These are phyloP conservation scores for Monosporozyma aerobia DNA, from an alignment of 805 yeast genomes.

Conservation along the genomic window DNA sequence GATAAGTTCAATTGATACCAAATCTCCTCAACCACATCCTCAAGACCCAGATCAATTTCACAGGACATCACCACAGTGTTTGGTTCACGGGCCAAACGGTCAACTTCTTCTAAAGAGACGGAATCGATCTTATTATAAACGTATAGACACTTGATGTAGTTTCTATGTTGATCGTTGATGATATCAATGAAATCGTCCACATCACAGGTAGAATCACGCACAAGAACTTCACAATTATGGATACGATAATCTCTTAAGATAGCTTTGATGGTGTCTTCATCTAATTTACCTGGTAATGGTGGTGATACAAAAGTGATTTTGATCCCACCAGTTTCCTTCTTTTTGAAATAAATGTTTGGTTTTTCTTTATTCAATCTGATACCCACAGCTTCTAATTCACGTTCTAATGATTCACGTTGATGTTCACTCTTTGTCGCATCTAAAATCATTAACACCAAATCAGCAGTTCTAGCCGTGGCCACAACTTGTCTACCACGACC, in stretches of 20 bases:
- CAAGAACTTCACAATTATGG: conserved; percentile 87
- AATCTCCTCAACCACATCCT: conserved; percentile 83
- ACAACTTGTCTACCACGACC: conserved; percentile 97
- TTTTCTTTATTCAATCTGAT: conserved; percentile 72
- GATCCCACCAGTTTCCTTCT: conserved; percentile 86
- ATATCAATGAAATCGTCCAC: conserved; percentile 91
- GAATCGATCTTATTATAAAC: conserved; percentile 95
- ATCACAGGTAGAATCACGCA: conserved; percentile 81
- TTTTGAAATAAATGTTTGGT: conserved; percentile 69
- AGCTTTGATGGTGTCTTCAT: conserved; percentile 69
- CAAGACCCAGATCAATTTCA: conserved; percentile 75
- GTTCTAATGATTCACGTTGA: conserved; percentile 78
- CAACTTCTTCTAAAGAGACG: conserved; percentile 89
- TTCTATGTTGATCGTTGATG: conserved; percentile 77
- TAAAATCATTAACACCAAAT: conserved; percentile 81
- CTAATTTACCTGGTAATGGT: conserved; percentile 53
- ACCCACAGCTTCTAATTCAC: conserved; percentile 89
- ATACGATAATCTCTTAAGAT: conserved; percentile 79
- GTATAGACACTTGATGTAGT: conserved; percentile 83
- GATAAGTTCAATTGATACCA: conserved; percentile 81
- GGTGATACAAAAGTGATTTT: conserved; percentile 75
- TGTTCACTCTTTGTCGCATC: conserved; percentile 93
- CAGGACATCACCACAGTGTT: conserved; percentile 92
- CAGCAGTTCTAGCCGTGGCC: conserved; percentile 92
- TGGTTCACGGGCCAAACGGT: conserved; percentile 84